Evolutionary conservation across 192 early-diverging fungal genomes (phyloP).

Genomic region (Coemansia erecta): DNA sequence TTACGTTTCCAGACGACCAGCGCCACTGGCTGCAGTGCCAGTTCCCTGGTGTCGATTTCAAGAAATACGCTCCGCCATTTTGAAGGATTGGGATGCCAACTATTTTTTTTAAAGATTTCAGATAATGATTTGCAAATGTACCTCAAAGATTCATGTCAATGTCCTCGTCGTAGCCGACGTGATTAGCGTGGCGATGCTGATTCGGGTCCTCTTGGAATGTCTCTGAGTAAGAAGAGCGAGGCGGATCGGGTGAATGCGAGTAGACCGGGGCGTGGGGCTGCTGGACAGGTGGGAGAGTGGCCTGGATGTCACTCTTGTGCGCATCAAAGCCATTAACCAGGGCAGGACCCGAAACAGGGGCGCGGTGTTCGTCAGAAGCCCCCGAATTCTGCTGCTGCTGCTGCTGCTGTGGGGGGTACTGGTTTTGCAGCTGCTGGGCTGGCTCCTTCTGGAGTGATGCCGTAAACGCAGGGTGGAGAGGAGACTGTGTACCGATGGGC

Average conservation of each 20-base stretch:
- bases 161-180: neutral
- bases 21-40: conserved; percentile 23
- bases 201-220: too few species aligned
- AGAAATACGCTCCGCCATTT: conserved; percentile 43
- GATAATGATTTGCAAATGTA: neutral
- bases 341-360: too few species aligned
- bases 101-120: neutral
- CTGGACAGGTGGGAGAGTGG: too few species aligned
- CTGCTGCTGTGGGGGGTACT: neutral
- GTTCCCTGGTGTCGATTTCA: conserved; percentile 32
- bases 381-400: neutral
- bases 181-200: neutral
- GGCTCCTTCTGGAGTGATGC: conserved; percentile 9
- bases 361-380: neutral
- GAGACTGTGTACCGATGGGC: conserved; percentile 24
- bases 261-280: too few species aligned
- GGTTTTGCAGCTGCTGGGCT: too few species aligned
- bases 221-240: too few species aligned
- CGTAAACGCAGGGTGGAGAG: conserved; percentile 14
- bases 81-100: neutral
- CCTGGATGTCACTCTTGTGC: neutral
- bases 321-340: neutral
- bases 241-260: too few species aligned
- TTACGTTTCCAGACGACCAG: conserved; percentile 40
- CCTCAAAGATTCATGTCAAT: neutral